Evolutionary conservation across 176 grass and related monocot species (phyloP), one percentile per base, ranked within the genome.

Genomic region (Otatea glauca): DNA sequence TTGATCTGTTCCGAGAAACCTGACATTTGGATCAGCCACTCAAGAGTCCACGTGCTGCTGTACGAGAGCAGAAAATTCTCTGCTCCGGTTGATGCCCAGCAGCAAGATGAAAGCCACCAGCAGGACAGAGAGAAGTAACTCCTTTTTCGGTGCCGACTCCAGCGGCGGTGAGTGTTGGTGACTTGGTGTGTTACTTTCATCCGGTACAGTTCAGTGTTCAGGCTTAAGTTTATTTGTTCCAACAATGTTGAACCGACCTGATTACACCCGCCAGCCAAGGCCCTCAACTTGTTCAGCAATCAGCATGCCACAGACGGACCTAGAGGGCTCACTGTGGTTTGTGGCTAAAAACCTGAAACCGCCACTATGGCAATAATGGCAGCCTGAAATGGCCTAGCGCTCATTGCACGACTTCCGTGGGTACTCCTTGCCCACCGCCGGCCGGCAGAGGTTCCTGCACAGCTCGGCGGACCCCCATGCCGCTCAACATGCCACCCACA

Each of bases 1-100:
- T 17, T 27, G 66, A 70, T 58, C 65, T 70, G 79, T 8, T 81
- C 18, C 53, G 18, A 2, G 65, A 42, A 78, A 70, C 64, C 74
- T 60, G 64, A 69, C 49, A 45, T 68, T 69, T 34, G 74, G 51
- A 78, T 78, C 18, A 20, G 39, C 54, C 65, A 41, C 3, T 51
- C 47, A 4, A 4, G 45, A 13, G 45, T 69, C 14, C 50, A 69
- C 64, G 55, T 42, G 42, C 84, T 6, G 67, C 42, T 18, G 39
- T 72, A 80, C 56, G n/a, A 53, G 23, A 38, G 41, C 58, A 25
- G 50, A 24, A 72, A 72, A 42, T 25, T 63, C 27, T 9, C 53
- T 51, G 54, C 21, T 25, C 9, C 15, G 3, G 23, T 49, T 24
- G 65, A 35, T 32, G 20, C 8, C 32, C 21, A 25, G 49, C 49